Evolutionary conservation across 345 rosid species (phyloP).

Genomic region (Capsella bursapastoris): DNA sequence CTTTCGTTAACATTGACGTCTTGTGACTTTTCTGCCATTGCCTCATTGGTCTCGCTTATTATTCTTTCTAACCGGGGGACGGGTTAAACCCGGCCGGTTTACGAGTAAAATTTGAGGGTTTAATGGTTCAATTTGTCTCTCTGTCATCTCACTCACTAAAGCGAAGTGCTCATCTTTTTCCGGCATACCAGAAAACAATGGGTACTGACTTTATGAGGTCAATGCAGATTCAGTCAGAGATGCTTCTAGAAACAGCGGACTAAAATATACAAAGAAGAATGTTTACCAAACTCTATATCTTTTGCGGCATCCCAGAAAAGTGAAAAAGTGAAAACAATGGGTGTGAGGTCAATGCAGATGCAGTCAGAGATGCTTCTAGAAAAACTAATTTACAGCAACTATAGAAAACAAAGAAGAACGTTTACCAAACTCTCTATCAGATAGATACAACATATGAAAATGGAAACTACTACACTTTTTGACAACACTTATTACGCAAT

Average conservation of each 20-base stretch:
- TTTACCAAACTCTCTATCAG: slow-evolving; percentile 21
- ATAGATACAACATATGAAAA: slow-evolving; percentile 31
- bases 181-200: not conserved
- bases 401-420: slow-evolving; percentile 5
- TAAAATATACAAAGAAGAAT: slow-evolving; percentile 6
- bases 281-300: slow-evolving; percentile 24
- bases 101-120: not conserved
- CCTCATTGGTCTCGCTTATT: not conserved
- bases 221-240: not conserved
- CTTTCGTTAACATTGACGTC: slow-evolving; percentile 14
- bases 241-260: slow-evolving; percentile 5
- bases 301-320: not conserved
- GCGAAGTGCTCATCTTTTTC: too few species aligned
- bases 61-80: slow-evolving; percentile 21
- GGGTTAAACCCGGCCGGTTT: slow-evolving; percentile 25
- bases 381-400: slow-evolving; percentile 25
- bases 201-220: not conserved
- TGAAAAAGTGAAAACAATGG: not conserved
- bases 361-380: not conserved
- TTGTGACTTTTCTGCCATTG: slow-evolving; percentile 17
- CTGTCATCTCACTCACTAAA: not conserved
- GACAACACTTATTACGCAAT: slow-evolving; percentile 26
- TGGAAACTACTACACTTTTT: slow-evolving; percentile 34
- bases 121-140: not conserved
- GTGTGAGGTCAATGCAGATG: not conserved